Evolutionary conservation across 148 eudicot species (phyloP), one percentile per base, ranked within the genome.

Genomic region (Cornus suecica): DNA sequence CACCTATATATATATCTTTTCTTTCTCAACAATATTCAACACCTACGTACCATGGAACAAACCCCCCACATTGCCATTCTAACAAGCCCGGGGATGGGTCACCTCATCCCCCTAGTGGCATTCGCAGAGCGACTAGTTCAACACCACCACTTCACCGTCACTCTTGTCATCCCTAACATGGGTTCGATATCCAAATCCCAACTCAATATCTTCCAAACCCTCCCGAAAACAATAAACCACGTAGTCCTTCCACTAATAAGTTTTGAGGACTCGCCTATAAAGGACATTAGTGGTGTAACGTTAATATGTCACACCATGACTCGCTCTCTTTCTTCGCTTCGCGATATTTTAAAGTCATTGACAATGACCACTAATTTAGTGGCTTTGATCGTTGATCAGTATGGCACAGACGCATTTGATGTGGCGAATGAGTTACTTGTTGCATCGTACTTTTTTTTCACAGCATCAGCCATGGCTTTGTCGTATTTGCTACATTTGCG

Each of bases 1-100:
- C n/a, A n/a, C n/a, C n/a, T n/a, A n/a, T n/a, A n/a, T 32, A 32
- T 10, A 34, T 34, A 2, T 52, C 8, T 52, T 52, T 52, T 18
- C 58, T 52, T 18, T 4, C 20, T 13, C 13, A 14, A 14, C 16
- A 52, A 4, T n/a, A n/a, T n/a, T 10, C 62, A 48, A 18, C 26
- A 73, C 10, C 69, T 20, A 29, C 10, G 64, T 20, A 29, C 63
- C 60, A 23, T 71, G 78, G 69, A 54, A 8, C 42, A 52, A 28
- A 28, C 83, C 8, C 76, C 81, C 29, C 90, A 87, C 20, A 56
- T 89, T 51, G 84, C 84, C n/a, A 32, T 89, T 41, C 24, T 87
- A 25, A 85, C 92, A 16, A 85, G 86, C 23, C 90, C 89, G 0
- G 92, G 87, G 5, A 89, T 89, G 87, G 92, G 92, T 45, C 92